Percentiles rank a stretch among this genome's conserved stretches.
These are phyloP conservation scores for Akebia trifoliata DNA, from an alignment of 164 flowering plant genomes.

Conservation along the genomic window DNA sequence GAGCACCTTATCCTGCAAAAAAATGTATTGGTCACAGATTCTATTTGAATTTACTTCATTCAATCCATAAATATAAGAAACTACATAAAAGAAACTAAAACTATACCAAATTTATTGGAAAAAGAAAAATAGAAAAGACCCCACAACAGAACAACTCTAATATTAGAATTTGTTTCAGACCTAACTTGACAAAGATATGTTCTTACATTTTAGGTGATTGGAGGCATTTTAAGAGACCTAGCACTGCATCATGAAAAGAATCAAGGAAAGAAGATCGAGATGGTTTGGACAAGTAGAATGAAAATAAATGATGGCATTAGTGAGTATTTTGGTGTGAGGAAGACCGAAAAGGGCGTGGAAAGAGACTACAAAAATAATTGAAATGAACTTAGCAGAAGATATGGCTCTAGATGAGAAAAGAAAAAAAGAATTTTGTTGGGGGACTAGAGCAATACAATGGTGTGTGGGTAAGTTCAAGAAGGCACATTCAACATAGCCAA, in stretches of 20 bases:
- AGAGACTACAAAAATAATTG: no score
- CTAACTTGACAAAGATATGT: not conserved
- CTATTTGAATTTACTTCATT: no score
- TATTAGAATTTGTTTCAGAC: not conserved
- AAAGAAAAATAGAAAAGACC: not conserved
- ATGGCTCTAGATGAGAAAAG: not conserved
- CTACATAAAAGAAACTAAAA: no score
- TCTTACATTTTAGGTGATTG: not conserved
- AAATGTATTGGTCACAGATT: no score
- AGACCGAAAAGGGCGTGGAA: no score
- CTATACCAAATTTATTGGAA: no score
- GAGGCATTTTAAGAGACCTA: not conserved
- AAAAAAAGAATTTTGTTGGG: not conserved
- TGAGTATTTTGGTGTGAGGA: no score
- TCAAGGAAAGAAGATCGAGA: not conserved
- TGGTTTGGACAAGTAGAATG: not conserved
- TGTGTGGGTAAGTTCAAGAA: not conserved
- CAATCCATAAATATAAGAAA: no score
- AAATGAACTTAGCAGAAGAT: no score
- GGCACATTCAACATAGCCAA: not conserved
- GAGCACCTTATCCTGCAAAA: slow-evolving; percentile 66
- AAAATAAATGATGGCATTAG: not conserved
- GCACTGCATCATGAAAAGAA: not conserved
- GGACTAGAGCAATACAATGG: not conserved
- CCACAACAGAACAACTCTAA: no score